Conservation (phyloP, 1,284 basidiomycete species). For the Ustanciosporium gigantosporum region DNA sequence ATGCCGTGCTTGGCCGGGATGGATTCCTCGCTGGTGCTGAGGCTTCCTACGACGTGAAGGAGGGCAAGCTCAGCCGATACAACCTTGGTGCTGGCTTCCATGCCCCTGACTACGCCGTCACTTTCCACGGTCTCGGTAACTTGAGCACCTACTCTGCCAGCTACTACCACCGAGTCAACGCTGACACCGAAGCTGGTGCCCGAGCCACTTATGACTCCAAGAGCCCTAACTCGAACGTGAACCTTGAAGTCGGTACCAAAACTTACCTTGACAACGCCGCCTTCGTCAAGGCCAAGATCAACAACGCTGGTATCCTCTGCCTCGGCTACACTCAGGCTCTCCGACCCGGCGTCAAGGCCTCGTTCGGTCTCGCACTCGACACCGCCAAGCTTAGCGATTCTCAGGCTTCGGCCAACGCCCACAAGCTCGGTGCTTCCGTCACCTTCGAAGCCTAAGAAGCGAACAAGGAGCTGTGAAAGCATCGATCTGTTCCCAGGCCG, state of each 20-base stretch:
- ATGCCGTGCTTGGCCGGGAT: slow-evolving; percentile 84
- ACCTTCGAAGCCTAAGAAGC: slow-evolving; percentile 64
- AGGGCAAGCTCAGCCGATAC: slow-evolving; percentile 89
- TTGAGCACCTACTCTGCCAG: slow-evolving; percentile 89
- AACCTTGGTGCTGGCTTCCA: slow-evolving; percentile 90
- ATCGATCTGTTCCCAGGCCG: too few species aligned
- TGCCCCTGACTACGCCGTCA: slow-evolving; percentile 94
- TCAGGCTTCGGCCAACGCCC: slow-evolving; percentile 61
- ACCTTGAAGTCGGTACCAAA: slow-evolving; percentile 95
- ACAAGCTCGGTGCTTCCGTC: slow-evolving; percentile 67
- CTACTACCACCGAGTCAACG: slow-evolving; percentile 96
- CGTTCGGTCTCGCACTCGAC: slow-evolving; percentile 71
- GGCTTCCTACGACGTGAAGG: slow-evolving; percentile 92
- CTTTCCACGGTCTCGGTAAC: slow-evolving; percentile 92
- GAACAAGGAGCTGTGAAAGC: too few species aligned
- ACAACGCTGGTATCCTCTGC: slow-evolving; percentile 70
- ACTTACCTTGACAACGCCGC: slow-evolving; percentile 81
- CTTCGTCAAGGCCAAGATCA: slow-evolving; percentile 98
- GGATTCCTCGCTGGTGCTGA: slow-evolving; percentile 97
- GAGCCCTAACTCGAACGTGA: slow-evolving; percentile 76
- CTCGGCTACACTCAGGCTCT: slow-evolving; percentile 59
- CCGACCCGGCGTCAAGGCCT: slow-evolving; percentile 85
- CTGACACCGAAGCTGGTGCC: slow-evolving; percentile 95
- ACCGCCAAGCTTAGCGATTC: slow-evolving; percentile 58
- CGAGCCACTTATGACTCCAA: slow-evolving; percentile 88